Conservation (phyloP, 768 basidiomycete species). For the Amanita subjunquillea region DNA sequence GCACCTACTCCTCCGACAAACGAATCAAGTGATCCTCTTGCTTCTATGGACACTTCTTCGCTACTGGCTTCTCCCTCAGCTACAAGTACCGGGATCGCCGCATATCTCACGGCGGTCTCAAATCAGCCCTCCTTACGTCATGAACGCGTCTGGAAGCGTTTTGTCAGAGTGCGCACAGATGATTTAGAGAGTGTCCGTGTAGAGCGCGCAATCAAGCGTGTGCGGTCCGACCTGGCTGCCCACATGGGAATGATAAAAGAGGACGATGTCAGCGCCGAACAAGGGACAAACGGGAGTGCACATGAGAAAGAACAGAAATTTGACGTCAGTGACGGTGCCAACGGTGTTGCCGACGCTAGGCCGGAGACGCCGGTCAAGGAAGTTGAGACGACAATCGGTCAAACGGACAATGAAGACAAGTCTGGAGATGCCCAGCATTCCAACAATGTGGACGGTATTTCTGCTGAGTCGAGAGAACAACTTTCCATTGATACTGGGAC, state of each 20-base stretch:
- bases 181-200: slow-evolving; percentile 82
- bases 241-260: slow-evolving; percentile 32
- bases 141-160: slow-evolving; percentile 71
- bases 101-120: slow-evolving; percentile 72
- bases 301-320: neutral
- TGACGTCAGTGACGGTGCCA: neutral
- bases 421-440: neutral
- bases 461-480: slow-evolving; percentile 18
- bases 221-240: slow-evolving; percentile 74
- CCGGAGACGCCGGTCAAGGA: neutral
- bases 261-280: neutral
- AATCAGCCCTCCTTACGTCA: slow-evolving; percentile 55
- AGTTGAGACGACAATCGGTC: neutral
- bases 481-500: slow-evolving; percentile 16
- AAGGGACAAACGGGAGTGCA: neutral
- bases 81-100: slow-evolving; percentile 58
- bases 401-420: neutral
- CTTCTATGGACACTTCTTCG: slow-evolving; percentile 12
- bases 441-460: neutral
- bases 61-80: slow-evolving; percentile 28
- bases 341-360: neutral
- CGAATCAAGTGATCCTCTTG: slow-evolving; percentile 58
- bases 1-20: slow-evolving; percentile 34
- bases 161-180: slow-evolving; percentile 77
- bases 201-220: slow-evolving; percentile 82